phyloP scores from a whole-genome alignment of 371 early-diverging fungal genomes.

The Rhizomucor pusillus region DNA sequence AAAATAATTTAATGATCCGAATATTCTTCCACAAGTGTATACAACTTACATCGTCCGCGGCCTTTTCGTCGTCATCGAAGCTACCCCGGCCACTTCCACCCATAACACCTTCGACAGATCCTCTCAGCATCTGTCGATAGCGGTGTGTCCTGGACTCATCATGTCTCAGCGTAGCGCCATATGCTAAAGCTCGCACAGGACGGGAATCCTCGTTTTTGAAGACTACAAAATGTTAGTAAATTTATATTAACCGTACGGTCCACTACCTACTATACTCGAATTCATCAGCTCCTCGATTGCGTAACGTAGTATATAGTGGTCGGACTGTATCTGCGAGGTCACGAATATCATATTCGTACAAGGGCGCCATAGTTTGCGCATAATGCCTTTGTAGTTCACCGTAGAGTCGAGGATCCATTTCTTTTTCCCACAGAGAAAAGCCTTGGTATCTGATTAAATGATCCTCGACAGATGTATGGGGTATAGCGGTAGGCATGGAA shows the following conservation, averaged over 20 bases:
- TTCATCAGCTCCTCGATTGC: slow-evolving; percentile 45
- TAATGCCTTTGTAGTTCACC: slow-evolving; percentile 78
- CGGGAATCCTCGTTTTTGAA: slow-evolving; percentile 48
- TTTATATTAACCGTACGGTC: background rate
- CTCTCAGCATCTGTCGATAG: slow-evolving; percentile 48
- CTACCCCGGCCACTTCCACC: slow-evolving; percentile 26
- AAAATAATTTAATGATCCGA: background rate
- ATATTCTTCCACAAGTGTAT: background rate
- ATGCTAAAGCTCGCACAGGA: slow-evolving; percentile 44
- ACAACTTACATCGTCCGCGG: slow-evolving; percentile 35
- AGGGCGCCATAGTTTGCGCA: slow-evolving; percentile 42
- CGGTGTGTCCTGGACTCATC: slow-evolving; percentile 37
- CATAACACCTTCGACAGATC: slow-evolving; percentile 41
- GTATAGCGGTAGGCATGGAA: slow-evolving; percentile 28
- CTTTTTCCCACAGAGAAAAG: slow-evolving; percentile 87
- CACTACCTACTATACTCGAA: slow-evolving; percentile 41
- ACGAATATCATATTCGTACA: slow-evolving; percentile 48
- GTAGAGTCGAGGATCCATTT: slow-evolving; percentile 85
- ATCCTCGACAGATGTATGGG: slow-evolving; percentile 75
- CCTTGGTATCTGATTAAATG: slow-evolving; percentile 80
- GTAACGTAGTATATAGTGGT: slow-evolving; percentile 28
- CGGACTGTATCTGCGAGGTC: slow-evolving; percentile 42
- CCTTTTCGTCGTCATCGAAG: slow-evolving; percentile 47
- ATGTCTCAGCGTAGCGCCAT: slow-evolving; percentile 33
- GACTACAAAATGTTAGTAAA: slow-evolving; percentile 16